These are phyloP conservation scores for Plasmodium cynomolgi DNA, from an alignment of 169 alveolate species.

Conservation along the genomic window DNA sequence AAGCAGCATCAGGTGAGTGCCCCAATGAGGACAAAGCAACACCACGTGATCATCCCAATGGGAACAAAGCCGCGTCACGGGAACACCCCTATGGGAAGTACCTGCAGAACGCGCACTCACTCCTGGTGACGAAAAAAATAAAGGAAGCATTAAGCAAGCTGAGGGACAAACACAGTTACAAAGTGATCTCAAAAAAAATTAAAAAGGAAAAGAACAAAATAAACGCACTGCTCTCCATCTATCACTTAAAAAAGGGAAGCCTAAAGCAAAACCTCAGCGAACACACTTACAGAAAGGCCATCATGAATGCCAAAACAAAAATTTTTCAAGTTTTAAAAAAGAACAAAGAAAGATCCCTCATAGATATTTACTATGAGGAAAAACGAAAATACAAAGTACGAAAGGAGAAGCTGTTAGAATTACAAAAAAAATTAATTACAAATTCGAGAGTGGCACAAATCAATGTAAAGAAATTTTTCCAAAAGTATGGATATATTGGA, in stretches of 20 bases:
- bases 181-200: conserved; percentile 38
- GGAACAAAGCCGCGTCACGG: background rate
- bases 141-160: conserved; percentile 35
- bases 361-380: conserved; percentile 65
- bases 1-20: background rate
- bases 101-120: conserved; percentile 35
- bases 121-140: conserved; percentile 34
- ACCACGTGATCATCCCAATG: background rate
- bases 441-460: conserved; percentile 56
- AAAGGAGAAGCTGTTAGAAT: conserved; percentile 41
- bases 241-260: conserved; percentile 27
- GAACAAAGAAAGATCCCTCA: conserved; percentile 20
- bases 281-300: conserved; percentile 50
- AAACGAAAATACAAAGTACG: conserved; percentile 65
- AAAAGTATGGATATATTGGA: conserved; percentile 64
- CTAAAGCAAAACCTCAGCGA: conserved; percentile 12
- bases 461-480: conserved; percentile 43
- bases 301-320: conserved; percentile 34
- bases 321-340: conserved; percentile 35
- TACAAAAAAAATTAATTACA: conserved; percentile 13
- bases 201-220: conserved; percentile 42
- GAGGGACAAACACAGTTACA: conserved; percentile 44
- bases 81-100: conserved; percentile 1
- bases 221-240: conserved; percentile 17
- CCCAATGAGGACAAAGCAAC: background rate